Percentiles rank a stretch among this genome's conserved stretches.
Conservation (phyloP, 1,284 basidiomycete genomes). For the Afroboletus lepidellus region DNA sequence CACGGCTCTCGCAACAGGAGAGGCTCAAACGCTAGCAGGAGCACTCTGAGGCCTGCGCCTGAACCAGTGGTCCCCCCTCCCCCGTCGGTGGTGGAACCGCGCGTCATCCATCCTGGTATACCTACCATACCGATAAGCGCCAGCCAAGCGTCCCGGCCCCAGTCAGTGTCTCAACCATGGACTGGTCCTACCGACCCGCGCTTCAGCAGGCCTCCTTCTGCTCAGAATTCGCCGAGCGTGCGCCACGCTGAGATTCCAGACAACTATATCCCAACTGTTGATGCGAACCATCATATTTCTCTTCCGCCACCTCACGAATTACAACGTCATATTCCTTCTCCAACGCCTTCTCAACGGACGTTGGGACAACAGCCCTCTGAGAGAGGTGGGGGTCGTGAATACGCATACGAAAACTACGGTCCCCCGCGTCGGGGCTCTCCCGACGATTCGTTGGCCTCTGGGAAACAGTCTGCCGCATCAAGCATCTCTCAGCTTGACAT, state of each 20-base stretch:
- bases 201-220: constrained; percentile 17
- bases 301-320: constrained; percentile 34
- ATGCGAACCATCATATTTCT: constrained; percentile 22
- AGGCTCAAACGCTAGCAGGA: constrained; percentile 20
- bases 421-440: constrained; percentile 29
- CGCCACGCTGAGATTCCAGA: constrained; percentile 24
- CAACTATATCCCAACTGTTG: constrained; percentile 26
- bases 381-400: constrained; percentile 23
- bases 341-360: constrained; percentile 29
- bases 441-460: constrained; percentile 31
- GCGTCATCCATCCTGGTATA: constrained; percentile 7
- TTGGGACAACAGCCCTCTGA: constrained; percentile 17
- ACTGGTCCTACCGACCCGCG: constrained; percentile 5
- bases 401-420: constrained; percentile 22
- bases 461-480: constrained; percentile 32
- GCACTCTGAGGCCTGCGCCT: constrained; percentile 10
- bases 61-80: constrained; percentile 15
- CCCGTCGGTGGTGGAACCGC: constrained; percentile 9
- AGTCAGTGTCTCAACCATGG: constrained; percentile 23
- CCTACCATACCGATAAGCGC: constrained; percentile 8
- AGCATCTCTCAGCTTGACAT: constrained; percentile 43
- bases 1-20: constrained; percentile 20
- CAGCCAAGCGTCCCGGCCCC: constrained; percentile 22
- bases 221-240: constrained; percentile 20
- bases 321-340: constrained; percentile 27